Evolutionary conservation across 129 eudicot species (phyloP), one percentile per base, ranked within the genome.

Genomic region (Arctium minus): DNA sequence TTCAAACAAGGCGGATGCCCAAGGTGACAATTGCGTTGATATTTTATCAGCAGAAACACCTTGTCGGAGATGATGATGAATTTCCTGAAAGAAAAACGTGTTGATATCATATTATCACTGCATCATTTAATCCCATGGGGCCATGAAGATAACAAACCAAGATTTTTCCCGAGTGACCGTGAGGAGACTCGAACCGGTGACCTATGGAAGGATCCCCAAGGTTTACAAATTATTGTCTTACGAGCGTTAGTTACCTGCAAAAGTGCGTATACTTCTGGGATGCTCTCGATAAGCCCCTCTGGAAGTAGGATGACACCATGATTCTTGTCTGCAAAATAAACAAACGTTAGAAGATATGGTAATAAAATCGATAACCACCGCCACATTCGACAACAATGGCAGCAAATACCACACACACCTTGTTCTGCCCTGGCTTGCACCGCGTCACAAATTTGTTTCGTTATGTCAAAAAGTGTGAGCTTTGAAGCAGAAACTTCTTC

Each of bases 1-100:
- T 75, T 93, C 98, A 86, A 96, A 93, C 86, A 96, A 88, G n/a
- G 99, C 99, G 62, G 99, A 96, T 80, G 99, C 97, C 99, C 99
- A 96, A 7, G 99, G 99, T 83, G 99, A 96, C 76, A 96, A 87
- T 31, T 96, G 90, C 75, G 98, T 83, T 38, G 98, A 93, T 81
- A 96, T 96, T 69, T 88, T 89, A 75, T 96, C 98, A 74, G 88
- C 88, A 71, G 94, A 88, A 32, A 91, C 89, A 38, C 99, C 99
- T 85, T 91, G 86, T 56, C 92, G 86, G 70, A 90, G 92, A 77
- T 93, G 91, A 80, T 91, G 87, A 79, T 96, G 99, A 81, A 96
- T 96, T 90, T 96, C 99, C 99, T 96, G 92, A 42, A 73, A 73
- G 11, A 35, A 86, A 10, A 74, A 76, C 3, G 67, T 30, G 76